Percentiles rank a stretch among this genome's conserved stretches.
These are phyloP conservation scores for Physcia stellaris DNA, from an alignment of 495 filamentous ascomycete species.

Conservation along the genomic window DNA sequence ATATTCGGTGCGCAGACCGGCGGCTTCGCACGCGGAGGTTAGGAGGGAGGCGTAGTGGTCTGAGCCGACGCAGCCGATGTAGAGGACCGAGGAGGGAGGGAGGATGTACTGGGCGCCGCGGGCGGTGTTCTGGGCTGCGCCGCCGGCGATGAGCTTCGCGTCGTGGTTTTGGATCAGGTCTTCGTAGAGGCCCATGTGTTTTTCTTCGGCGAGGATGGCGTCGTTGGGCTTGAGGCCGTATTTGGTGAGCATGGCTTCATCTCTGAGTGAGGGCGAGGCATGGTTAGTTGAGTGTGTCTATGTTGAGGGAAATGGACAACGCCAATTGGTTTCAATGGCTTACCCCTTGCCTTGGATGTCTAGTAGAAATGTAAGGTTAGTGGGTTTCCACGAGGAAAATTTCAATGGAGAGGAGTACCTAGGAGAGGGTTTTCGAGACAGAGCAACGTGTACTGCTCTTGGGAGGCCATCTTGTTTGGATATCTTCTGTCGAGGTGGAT, in stretches of 20 bases:
- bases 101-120: conserved; percentile 94
- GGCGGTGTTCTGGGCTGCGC: conserved; percentile 96
- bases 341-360: conserved; percentile 87
- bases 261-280: conserved; percentile 25
- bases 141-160: conserved; percentile 89
- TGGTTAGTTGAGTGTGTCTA: not conserved
- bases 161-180: conserved; percentile 76
- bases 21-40: conserved; percentile 61
- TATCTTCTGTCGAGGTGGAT: too few species aligned
- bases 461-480: conserved; percentile 58
- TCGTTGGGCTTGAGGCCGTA: conserved; percentile 92
- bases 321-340: not conserved
- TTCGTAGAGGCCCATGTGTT: conserved; percentile 81
- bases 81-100: conserved; percentile 70
- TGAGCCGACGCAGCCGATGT: conserved; percentile 81
- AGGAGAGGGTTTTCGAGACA: conserved; percentile 95
- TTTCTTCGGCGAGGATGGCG: conserved; percentile 87
- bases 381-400: not conserved
- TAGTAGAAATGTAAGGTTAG: conserved; percentile 20
- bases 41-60: conserved; percentile 87
- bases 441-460: conserved; percentile 67
- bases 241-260: conserved; percentile 71
- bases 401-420: conserved; percentile 38
- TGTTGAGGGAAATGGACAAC: conserved; percentile 11
- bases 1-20: conserved; percentile 85